A percentile compares a stretch with the other conserved stretches of the same genome.
Evolutionary conservation across 2,329 filamentous ascomycete species (phyloP).

Genomic region (Cordyceps militaris): DNA sequence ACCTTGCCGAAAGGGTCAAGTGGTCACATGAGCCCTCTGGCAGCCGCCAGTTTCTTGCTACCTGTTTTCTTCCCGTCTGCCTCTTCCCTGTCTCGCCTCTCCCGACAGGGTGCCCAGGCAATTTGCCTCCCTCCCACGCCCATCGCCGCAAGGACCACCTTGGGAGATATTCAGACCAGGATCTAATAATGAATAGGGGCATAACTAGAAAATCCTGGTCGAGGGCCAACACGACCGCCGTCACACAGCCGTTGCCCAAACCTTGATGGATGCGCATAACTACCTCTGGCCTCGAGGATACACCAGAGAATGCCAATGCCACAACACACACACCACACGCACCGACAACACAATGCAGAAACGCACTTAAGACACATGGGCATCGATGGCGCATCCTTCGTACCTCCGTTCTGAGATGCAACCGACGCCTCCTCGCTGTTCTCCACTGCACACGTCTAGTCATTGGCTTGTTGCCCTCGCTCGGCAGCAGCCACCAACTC

Average conservation of each 20-base stretch:
- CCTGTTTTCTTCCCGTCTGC: not conserved
- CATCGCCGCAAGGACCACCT: conserved; percentile 10
- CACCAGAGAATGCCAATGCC: not conserved
- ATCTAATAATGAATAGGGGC: not conserved
- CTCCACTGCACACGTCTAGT: conserved; percentile 2
- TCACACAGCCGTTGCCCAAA: not conserved
- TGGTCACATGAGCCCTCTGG: not conserved
- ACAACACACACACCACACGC: not conserved
- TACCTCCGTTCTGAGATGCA: conserved; percentile 1
- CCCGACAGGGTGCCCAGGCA: not conserved
- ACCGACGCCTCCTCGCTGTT: not conserved
- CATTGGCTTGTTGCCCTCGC: not conserved
- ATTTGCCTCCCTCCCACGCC: not conserved
- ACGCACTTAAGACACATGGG: not conserved
- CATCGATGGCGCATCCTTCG: not conserved
- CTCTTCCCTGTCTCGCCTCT: not conserved
- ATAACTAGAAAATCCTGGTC: not conserved
- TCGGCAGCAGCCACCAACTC: conserved; percentile 4
- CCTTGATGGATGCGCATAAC: not conserved
- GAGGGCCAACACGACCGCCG: not conserved
- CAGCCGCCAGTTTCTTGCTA: not conserved
- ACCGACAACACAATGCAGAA: not conserved
- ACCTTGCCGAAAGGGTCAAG: not conserved
- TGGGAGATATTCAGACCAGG: conserved; percentile 1
- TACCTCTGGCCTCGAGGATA: not conserved